Conservation (phyloP, 179 eudicot genomes). For the Silene vulgaris region DNA sequence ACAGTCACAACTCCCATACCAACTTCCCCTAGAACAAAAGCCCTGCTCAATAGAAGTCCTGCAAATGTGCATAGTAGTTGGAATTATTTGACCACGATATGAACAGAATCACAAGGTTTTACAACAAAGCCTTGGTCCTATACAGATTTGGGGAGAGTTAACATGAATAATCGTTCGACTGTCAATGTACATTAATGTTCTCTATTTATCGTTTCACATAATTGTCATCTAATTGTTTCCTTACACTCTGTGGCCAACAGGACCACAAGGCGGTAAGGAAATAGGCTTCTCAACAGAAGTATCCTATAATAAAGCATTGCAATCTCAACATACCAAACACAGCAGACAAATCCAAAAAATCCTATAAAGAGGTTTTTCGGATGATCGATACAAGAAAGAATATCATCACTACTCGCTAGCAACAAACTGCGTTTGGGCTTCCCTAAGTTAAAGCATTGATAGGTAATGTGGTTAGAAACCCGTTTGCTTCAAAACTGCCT, state of each 20-base stretch:
- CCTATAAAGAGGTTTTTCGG: not conserved
- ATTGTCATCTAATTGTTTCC: not conserved
- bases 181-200: no score
- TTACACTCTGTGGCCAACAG: not conserved
- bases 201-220: not conserved
- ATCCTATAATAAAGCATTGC: not conserved
- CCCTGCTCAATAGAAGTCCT: constrained; percentile 17
- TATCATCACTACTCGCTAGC: not conserved
- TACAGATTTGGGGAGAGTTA: no score
- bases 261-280: not conserved
- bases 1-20: constrained; percentile 93
- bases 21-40: constrained; percentile 18
- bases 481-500: no score
- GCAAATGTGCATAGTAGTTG: constrained; percentile 5
- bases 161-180: no score
- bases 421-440: no score
- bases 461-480: no score
- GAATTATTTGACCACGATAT: not conserved
- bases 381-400: not conserved
- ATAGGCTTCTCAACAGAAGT: not conserved
- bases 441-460: no score
- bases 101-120: not conserved
- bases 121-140: no score
- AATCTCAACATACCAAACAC: not conserved
- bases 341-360: not conserved